Evolutionary conservation across 495 filamentous ascomycete genomes (phyloP), one percentile per base, ranked within the genome.

Genomic region (Penicillium maclennaniae): DNA sequence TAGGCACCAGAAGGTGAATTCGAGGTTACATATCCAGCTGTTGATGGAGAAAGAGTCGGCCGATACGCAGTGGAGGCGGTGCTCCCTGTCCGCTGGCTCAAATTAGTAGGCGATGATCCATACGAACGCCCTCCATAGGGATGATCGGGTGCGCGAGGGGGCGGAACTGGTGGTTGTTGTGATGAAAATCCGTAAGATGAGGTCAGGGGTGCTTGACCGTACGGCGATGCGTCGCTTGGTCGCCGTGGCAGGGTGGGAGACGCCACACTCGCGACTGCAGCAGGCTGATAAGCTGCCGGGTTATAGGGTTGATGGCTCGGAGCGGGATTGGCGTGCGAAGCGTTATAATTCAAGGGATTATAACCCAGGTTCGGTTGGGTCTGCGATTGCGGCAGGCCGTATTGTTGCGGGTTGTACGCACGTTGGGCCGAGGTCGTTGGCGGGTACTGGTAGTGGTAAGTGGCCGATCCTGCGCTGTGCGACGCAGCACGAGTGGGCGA

Each of bases 401-500:
- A 97, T 47, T 87, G 74, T 67, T 91, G 89, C 2, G 92, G 91
- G 58, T 96, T 95, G 69, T 96, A 96, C 1, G 82, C 72, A 14
- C 77, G 67, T 43, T 82, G 84, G 16, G 72, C 74, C 27, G 79
- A 73, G 28, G 79, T 55, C 40, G 64, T 45, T 50, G 63, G 68
- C 54, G 77, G 69, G 47, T 82, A 75, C 49, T 85, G 83, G 53
- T 86, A 86, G 48, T 84, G 79, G 64, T 85, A 87, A 54, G 74
- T 75, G 5, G 83, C 74, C 55, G 79, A 71, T 19, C 75, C 69
- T 36, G 73, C 68, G 38, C 38, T 40, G 53, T 75, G 72, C 15
- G 75, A 77, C 27, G 71, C 65, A 43, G 73, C 63, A 51, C 72
- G 66, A 59, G 61, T 69, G 64, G 68, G 72, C 69, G 74, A 69